phyloP scores from a whole-genome alignment of 495 filamentous ascomycete genomes.

The Lophiostoma macrostomum region DNA sequence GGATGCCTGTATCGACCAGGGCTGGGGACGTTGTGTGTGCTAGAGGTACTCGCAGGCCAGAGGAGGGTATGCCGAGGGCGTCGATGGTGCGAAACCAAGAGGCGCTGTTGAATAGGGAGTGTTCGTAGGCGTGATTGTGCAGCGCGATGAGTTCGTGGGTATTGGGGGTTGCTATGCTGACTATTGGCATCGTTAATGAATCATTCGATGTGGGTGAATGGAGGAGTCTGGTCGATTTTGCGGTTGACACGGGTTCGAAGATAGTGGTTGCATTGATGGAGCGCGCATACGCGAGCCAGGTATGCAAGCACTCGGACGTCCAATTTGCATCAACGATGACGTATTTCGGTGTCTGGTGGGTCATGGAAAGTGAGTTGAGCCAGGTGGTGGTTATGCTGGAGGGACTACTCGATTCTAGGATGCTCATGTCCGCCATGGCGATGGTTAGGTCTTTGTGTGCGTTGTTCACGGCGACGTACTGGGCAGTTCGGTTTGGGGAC shows the following conservation, averaged over 20 bases:
- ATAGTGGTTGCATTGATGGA: constrained; percentile 56
- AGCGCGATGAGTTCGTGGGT: constrained; percentile 74
- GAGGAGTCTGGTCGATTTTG: constrained; percentile 73
- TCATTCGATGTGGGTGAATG: constrained; percentile 12
- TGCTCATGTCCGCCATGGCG: constrained; percentile 93
- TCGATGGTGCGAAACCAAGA: constrained; percentile 82
- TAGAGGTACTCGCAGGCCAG: constrained; percentile 60
- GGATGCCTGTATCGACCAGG: constrained; percentile 75
- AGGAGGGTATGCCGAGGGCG: constrained; percentile 63
- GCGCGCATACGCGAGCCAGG: constrained; percentile 61
- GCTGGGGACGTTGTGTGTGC: constrained; percentile 54
- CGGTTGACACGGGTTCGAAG: constrained; percentile 86
- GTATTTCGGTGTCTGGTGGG: constrained; percentile 54
- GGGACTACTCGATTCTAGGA: constrained; percentile 60
- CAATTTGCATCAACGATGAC: constrained; percentile 83
- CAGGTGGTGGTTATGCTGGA: constrained; percentile 5
- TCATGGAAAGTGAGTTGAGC: constrained; percentile 20
- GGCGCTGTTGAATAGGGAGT: constrained; percentile 61
- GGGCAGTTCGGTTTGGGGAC: constrained; percentile 64
- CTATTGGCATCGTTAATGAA: constrained; percentile 54
- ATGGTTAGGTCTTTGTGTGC: constrained; percentile 72
- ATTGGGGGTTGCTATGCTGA: constrained; percentile 81
- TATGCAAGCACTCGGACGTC: constrained; percentile 57
- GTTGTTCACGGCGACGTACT: constrained; percentile 90
- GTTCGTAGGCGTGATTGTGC: constrained; percentile 59